Evolutionary conservation across 2,329 filamentous ascomycete species (phyloP).

Genomic region (Tolypocladium tropicale): DNA sequence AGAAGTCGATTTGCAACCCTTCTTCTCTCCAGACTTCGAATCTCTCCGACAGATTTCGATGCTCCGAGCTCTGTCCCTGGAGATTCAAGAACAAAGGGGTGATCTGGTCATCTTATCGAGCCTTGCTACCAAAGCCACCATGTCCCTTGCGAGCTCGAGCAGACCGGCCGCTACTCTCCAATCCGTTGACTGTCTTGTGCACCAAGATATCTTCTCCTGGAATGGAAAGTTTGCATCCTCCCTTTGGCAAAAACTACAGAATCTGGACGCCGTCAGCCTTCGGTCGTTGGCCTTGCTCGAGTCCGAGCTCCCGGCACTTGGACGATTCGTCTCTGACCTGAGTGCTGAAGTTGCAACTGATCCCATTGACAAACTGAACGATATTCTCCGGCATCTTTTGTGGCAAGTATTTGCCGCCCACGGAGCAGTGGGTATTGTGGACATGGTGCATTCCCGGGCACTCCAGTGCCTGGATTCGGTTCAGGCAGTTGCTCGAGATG

Average conservation of each 20-base stretch:
- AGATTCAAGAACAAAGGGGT: conserved; percentile 7
- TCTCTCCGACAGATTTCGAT: conserved; percentile 41
- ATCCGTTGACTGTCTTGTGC: conserved; percentile 35
- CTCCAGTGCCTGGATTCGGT: conserved; percentile 10
- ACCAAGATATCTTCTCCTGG: conserved; percentile 26
- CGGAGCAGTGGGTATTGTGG: conserved; percentile 18
- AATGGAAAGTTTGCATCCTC: conserved; percentile 29
- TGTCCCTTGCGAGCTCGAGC: conserved; percentile 21
- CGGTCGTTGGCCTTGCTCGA: conserved; percentile 54
- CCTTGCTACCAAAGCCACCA: conserved; percentile 20
- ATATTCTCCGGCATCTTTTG: conserved; percentile 36
- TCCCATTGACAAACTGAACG: conserved; percentile 37
- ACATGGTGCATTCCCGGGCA: conserved; percentile 14
- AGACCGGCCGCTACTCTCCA: conserved; percentile 32
- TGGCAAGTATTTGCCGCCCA: conserved; percentile 29
- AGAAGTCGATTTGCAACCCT: conserved; percentile 32
- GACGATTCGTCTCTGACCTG: conserved; percentile 40
- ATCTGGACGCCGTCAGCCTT: conserved; percentile 42
- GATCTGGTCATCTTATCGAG: conserved; percentile 40
- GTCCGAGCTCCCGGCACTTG: conserved; percentile 52
- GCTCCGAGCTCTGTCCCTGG: conserved; percentile 20
- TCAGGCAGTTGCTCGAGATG: conserved; percentile 1
- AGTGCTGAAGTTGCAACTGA: conserved; percentile 38
- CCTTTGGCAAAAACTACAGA: conserved; percentile 45
- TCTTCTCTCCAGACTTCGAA: conserved; percentile 46